phyloP scores from a whole-genome alignment of 2,329 filamentous ascomycete species.

The Fusarium xyrophilum region DNA sequence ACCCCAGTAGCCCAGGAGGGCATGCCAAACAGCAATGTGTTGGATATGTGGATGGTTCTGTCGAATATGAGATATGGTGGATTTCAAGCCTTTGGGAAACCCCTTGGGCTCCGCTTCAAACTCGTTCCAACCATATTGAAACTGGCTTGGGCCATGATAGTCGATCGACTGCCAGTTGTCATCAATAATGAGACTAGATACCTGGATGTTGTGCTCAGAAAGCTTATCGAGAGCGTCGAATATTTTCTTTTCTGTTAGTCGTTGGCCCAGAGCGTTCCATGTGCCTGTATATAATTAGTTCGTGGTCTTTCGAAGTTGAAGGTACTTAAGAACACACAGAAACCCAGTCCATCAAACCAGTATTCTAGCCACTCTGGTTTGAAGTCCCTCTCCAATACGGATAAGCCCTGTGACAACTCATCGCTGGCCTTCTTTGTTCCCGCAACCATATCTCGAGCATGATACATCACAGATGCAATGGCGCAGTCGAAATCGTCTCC shows the following conservation, averaged over 20 bases:
- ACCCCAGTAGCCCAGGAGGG: slow-evolving; percentile 88
- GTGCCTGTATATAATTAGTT: slow-evolving; percentile 61
- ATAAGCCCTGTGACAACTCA: slow-evolving; percentile 55
- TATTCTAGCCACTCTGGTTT: slow-evolving; percentile 76
- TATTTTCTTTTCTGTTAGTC: slow-evolving; percentile 81
- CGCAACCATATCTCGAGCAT: slow-evolving; percentile 68
- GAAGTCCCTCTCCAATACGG: slow-evolving; percentile 56
- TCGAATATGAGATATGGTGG: slow-evolving; percentile 73
- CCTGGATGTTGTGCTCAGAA: slow-evolving; percentile 72
- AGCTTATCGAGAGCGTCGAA: slow-evolving; percentile 76
- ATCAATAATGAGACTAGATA: slow-evolving; percentile 91
- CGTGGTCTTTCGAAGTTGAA: background rate
- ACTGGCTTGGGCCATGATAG: slow-evolving; percentile 56
- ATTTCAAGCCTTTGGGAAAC: slow-evolving; percentile 82
- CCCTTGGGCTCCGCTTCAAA: slow-evolving; percentile 84
- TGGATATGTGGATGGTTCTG: slow-evolving; percentile 73
- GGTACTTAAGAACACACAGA: slow-evolving; percentile 64
- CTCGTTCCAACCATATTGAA: slow-evolving; percentile 72
- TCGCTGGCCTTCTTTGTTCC: slow-evolving; percentile 52
- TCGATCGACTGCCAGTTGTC: slow-evolving; percentile 93
- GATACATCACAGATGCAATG: slow-evolving; percentile 83
- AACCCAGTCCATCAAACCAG: slow-evolving; percentile 93
- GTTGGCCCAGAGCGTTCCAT: slow-evolving; percentile 91
- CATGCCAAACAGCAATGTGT: slow-evolving; percentile 94
- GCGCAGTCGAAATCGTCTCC: slow-evolving; percentile 77